A percentile compares a stretch with the other conserved stretches of the same genome.
Evolutionary conservation across 1,284 basidiomycete species (phyloP).

Genomic region (Peniophora sp.): DNA sequence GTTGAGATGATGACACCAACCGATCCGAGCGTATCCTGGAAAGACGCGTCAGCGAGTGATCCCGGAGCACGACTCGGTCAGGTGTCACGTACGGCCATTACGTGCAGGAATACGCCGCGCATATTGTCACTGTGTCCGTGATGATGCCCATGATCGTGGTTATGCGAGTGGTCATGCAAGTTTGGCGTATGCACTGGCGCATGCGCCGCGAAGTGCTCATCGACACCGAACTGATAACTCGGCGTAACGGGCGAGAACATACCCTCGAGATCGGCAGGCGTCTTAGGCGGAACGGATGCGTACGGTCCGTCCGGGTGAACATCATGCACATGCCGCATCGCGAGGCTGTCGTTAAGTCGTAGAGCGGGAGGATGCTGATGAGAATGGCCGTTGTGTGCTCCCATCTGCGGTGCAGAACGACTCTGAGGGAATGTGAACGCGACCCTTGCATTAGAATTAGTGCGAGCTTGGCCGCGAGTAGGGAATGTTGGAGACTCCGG

Average conservation of each 20-base stretch:
- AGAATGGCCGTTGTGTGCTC: too few relatives aligned
- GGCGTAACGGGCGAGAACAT: conserved; percentile 45
- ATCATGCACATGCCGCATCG: background rate
- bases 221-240: conserved; percentile 51
- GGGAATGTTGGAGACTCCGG: conserved; percentile 7
- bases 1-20: conserved; percentile 99
- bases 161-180: conserved; percentile 45
- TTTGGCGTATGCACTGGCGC: conserved; percentile 41
- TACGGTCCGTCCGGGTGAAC: background rate
- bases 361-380: too few relatives aligned
- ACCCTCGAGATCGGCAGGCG: background rate
- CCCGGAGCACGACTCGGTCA: background rate
- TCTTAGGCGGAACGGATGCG: background rate
- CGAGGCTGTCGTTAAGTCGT: too few relatives aligned
- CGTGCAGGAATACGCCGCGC: conserved; percentile 96
- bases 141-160: conserved; percentile 49
- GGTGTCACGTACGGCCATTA: conserved; percentile 68
- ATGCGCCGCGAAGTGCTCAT: conserved; percentile 50
- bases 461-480: too few relatives aligned
- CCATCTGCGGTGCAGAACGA: too few relatives aligned
- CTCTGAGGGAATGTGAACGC: too few relatives aligned
- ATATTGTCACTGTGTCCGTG: conserved; percentile 96
- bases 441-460: too few relatives aligned
- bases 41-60: background rate
- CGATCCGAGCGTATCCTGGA: conserved; percentile 84